These are phyloP conservation scores for Acorus gramineus DNA, from an alignment of 106 monocot genomes.

Conservation along the genomic window DNA sequence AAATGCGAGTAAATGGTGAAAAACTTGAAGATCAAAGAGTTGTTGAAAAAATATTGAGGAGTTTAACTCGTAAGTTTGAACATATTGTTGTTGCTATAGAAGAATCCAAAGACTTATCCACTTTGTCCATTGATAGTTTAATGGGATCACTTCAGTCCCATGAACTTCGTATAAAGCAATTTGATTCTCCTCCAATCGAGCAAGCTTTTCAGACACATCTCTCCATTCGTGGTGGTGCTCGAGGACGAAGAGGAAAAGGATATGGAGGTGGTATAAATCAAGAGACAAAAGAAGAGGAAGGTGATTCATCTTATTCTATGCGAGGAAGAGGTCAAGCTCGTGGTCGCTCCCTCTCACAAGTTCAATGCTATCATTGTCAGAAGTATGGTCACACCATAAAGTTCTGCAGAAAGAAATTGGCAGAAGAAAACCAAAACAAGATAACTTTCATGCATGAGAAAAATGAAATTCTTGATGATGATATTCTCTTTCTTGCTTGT, in stretches of 20 bases:
- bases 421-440: neutral
- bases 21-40: too few species aligned
- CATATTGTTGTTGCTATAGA: neutral
- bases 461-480: neutral
- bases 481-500: too few species aligned
- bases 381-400: neutral
- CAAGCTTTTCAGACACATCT: neutral
- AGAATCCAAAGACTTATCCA: conserved; percentile 1
- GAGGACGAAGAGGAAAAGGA: neutral
- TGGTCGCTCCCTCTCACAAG: neutral
- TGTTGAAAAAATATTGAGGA: conserved; percentile 1
- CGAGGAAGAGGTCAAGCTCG: neutral
- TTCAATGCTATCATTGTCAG: conserved; percentile 4
- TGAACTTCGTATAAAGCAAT: conserved; percentile 1
- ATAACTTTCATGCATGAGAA: neutral
- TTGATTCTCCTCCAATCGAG: neutral
- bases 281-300: neutral
- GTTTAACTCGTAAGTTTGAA: neutral
- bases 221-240: neutral
- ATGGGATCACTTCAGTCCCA: conserved; percentile 1
- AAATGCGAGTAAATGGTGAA: too few species aligned
- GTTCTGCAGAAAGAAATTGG: neutral
- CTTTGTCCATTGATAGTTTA: neutral
- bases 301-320: neutral
- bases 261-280: neutral